Base-by-base conservation (phyloP, 768 basidiomycete species). In the Glaciozyma martinii region DNA sequence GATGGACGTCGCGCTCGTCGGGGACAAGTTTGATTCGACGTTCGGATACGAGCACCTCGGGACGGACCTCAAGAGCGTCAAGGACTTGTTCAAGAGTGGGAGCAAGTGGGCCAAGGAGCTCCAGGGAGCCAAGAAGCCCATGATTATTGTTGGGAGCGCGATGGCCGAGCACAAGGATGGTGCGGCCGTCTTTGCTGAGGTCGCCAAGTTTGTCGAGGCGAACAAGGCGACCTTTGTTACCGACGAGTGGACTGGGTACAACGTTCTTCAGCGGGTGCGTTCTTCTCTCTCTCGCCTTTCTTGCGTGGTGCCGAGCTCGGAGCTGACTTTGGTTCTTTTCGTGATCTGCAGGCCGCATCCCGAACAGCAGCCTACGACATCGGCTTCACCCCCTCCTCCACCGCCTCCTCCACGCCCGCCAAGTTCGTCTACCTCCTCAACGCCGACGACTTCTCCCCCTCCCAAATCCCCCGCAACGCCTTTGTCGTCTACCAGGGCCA, bases 401-500 rank as follows among this genome's bases (percentile, higher is more conserved):
- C 84, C 69, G 88, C 92, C 3, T 80, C 89, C 21, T 73, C 80
- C 59, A 82, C 84, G 55, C 85, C 83, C 67, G 88, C 95, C 68
- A 99, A 97, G 78, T 98, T 98, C 78, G 79, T 99, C 70, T 97
- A 95, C 79, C 86, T 99, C 58, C 83, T 99, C 63, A 93, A 93
- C 76, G 92, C 95, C 10, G 95, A 99, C 73, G 93, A 97, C 74
- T 77, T 98, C 60, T 85, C 92, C 75, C 87, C 90, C 47, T 82
- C 84, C 57, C 84, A 87, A 5, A 93, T 99, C 65, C 93, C 95
- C 37, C 80, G 83, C 62, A 84, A 90, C 72, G 91, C 94, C 5
- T 98, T 98, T 73, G 93, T 98, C 54, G 94, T 99, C 19, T 99
- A 99, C 77, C 95, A 98, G 74, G 95, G 95, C 43, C 93, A 97